Percentiles rank a stretch among this genome's conserved stretches.
phyloP scores from a whole-genome alignment of 2,329 filamentous ascomycete species.

The Talaromyces sp. region DNA sequence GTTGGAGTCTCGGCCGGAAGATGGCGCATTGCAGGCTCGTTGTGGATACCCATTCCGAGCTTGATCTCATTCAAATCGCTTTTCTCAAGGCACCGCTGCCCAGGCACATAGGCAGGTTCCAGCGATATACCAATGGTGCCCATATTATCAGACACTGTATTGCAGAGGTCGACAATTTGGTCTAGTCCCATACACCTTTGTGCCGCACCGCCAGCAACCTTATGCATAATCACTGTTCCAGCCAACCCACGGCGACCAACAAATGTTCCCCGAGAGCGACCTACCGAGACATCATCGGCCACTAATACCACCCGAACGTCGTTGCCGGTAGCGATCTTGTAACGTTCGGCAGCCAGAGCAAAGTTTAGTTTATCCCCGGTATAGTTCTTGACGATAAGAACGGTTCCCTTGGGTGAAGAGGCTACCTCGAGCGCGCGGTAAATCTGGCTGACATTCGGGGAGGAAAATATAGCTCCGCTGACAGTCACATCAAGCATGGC shows the following conservation, averaged over 20 bases:
- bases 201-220: constrained; percentile 51
- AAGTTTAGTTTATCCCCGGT: constrained; percentile 11
- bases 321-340: not conserved
- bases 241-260: constrained; percentile 60
- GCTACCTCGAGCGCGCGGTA: not conserved
- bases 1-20: not conserved
- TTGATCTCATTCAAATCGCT: too few species aligned
- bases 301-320: not conserved
- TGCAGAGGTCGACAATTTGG: not conserved
- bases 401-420: not conserved
- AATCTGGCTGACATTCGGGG: not conserved
- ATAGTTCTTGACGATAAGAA: constrained; percentile 10
- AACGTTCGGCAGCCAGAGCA: not conserved
- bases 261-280: constrained; percentile 40
- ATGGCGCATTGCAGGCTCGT: constrained; percentile 49
- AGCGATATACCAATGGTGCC: not conserved
- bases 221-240: constrained; percentile 57
- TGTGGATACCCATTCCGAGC: constrained; percentile 63
- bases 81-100: constrained; percentile 45
- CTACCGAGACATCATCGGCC: constrained; percentile 58
- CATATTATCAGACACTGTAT: not conserved
- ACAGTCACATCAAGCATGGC: constrained; percentile 7
- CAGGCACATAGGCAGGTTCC: not conserved
- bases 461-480: constrained; percentile 5
- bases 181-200: constrained; percentile 43